Evolutionary conservation across 805 yeast species (phyloP).

Genomic region (Candida coquimbonensis): DNA sequence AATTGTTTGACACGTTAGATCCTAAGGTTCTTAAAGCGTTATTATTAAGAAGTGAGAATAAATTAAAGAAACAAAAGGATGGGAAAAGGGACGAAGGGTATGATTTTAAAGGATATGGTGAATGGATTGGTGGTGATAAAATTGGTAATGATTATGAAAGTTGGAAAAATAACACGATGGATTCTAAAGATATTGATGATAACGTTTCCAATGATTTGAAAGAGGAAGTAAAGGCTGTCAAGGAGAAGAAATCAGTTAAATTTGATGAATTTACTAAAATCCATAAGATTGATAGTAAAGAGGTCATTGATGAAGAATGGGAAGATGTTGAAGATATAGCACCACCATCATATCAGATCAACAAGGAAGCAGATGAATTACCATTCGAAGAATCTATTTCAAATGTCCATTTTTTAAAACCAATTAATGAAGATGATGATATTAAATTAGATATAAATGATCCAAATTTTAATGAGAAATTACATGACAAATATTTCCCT

Average conservation of each 20-base stretch:
- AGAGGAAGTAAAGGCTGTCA: slow-evolving; percentile 2
- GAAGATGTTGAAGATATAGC: slow-evolving; percentile 45
- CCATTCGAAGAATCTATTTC: slow-evolving; percentile 35
- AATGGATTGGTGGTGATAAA: slow-evolving; percentile 26
- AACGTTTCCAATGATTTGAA: slow-evolving; percentile 9
- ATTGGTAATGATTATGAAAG: slow-evolving; percentile 12
- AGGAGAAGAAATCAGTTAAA: slow-evolving; percentile 23
- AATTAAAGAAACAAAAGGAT: slow-evolving; percentile 14
- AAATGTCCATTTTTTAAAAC: slow-evolving; percentile 62
- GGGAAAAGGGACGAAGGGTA: not conserved
- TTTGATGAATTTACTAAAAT: slow-evolving; percentile 26
- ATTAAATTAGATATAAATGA: slow-evolving; percentile 55
- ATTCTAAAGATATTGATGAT: slow-evolving; percentile 12
- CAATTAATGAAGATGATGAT: slow-evolving; percentile 23
- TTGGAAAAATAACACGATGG: slow-evolving; percentile 18
- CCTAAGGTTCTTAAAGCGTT: slow-evolving; percentile 59
- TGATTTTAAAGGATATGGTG: slow-evolving; percentile 23
- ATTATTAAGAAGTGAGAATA: slow-evolving; percentile 47
- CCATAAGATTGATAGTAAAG: slow-evolving; percentile 6
- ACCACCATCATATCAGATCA: slow-evolving; percentile 41
- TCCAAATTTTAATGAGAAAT: slow-evolving; percentile 69
- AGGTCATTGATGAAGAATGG: slow-evolving; percentile 29
- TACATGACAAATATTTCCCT: slow-evolving; percentile 84
- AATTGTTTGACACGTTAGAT: slow-evolving; percentile 57
- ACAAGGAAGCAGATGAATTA: slow-evolving; percentile 37